These are phyloP conservation scores for Anthracocystis panici-leucophaei DNA, from an alignment of 1,284 basidiomycete genomes.

Conservation along the genomic window DNA sequence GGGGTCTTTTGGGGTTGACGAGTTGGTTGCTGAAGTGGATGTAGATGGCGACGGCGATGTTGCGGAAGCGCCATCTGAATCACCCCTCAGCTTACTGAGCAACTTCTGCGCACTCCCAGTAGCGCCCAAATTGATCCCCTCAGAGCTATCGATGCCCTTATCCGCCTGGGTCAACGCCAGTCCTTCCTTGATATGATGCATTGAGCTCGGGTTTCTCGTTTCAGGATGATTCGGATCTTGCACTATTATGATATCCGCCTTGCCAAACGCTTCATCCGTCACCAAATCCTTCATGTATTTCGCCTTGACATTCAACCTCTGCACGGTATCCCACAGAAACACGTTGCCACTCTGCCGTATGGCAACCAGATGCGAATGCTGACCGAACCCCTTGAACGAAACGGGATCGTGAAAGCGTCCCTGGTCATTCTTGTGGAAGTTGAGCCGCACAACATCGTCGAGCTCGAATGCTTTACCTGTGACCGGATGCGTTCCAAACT, in stretches of 20 bases:
- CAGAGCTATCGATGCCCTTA: conserved; percentile 54
- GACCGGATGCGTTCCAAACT: conserved; percentile 81
- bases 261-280: conserved; percentile 81
- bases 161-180: conserved; percentile 59
- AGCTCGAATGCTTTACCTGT: conserved; percentile 84
- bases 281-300: conserved; percentile 82
- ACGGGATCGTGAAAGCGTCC: conserved; percentile 70
- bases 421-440: conserved; percentile 76
- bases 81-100: conserved; percentile 40
- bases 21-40: neutral
- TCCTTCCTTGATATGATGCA: conserved; percentile 67
- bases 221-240: conserved; percentile 70
- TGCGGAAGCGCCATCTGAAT: neutral
- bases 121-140: conserved; percentile 64
- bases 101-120: conserved; percentile 65
- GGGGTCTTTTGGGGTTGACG: conserved; percentile 8
- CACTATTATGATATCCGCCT: conserved; percentile 89
- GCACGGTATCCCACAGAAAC: conserved; percentile 80
- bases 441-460: conserved; percentile 84
- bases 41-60: neutral
- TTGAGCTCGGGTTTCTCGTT: conserved; percentile 18
- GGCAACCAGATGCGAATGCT: conserved; percentile 71
- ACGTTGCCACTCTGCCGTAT: conserved; percentile 79
- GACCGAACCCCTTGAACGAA: conserved; percentile 73
- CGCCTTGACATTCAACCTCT: conserved; percentile 79